A percentile compares a stretch with the other conserved stretches of the same genome.
Evolutionary conservation across 2,329 filamentous ascomycete species (phyloP).

Genomic region (Hypoxylon sp.): DNA sequence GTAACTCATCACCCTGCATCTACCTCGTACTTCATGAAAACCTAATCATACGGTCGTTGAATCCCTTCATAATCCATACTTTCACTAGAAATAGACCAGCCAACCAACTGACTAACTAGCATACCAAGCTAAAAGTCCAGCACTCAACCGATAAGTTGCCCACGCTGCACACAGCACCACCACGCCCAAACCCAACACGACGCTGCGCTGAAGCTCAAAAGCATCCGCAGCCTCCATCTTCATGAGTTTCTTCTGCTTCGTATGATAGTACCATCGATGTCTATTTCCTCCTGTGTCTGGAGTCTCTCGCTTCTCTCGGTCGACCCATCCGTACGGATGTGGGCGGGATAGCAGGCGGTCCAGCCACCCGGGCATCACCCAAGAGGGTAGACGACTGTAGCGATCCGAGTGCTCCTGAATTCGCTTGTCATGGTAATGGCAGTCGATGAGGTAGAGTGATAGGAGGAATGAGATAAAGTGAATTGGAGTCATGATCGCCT

Average conservation of each 20-base stretch:
- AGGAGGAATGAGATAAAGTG: conserved; percentile 71
- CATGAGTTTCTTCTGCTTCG: conserved; percentile 67
- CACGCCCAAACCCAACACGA: conserved; percentile 60
- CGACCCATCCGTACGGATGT: conserved; percentile 50
- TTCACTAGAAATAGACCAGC: no score
- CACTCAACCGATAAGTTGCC: conserved; percentile 40
- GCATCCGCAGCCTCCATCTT: conserved; percentile 70
- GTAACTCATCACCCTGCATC: conserved; percentile 4
- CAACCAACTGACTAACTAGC: no score
- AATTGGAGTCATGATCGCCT: conserved; percentile 68
- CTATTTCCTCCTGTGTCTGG: conserved; percentile 25
- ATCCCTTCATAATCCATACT: no score
- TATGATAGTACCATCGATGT: conserved; percentile 59
- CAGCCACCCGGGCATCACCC: conserved; percentile 51
- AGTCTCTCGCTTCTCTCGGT: conserved; percentile 12
- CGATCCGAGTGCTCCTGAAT: conserved; percentile 46
- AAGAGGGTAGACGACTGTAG: conserved; percentile 22
- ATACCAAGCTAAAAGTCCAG: conserved; percentile 11
- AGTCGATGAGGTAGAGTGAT: conserved; percentile 70
- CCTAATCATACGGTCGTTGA: no score
- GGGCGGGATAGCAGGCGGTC: conserved; percentile 53
- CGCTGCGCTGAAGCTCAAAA: conserved; percentile 64
- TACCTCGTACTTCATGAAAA: no score
- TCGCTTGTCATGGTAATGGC: conserved; percentile 62
- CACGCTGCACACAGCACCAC: conserved; percentile 45